Evolutionary conservation across 768 basidiomycete species (phyloP).

Genomic region (Chlorophyllum brunneum): DNA sequence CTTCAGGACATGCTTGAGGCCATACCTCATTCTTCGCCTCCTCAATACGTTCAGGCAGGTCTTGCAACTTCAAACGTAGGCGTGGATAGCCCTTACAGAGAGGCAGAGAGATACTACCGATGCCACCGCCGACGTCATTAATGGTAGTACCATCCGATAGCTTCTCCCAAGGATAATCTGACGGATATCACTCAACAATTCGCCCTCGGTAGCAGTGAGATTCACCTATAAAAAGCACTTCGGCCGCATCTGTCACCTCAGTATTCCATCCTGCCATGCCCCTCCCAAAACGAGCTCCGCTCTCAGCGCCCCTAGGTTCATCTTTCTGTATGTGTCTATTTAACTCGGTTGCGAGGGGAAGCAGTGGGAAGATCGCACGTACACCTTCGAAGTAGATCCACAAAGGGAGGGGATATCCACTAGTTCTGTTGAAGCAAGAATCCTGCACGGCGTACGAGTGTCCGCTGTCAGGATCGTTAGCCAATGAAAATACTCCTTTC

Average conservation of each 20-base stretch:
- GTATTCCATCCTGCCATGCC: conserved; percentile 31
- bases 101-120: conserved; percentile 26
- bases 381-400: too few relatives aligned
- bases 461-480: too few relatives aligned
- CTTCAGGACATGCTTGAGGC: conserved; percentile 27
- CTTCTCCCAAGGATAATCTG: conserved; percentile 25
- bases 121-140: conserved; percentile 33
- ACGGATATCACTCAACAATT: not conserved
- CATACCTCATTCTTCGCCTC: conserved; percentile 27
- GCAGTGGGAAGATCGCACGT: conserved; percentile 11
- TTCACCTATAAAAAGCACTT: conserved; percentile 9
- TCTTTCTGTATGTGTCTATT: not conserved
- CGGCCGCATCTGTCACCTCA: too few relatives aligned
- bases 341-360: too few relatives aligned
- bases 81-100: conserved; percentile 24
- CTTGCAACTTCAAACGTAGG: conserved; percentile 28
- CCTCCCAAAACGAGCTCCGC: conserved; percentile 23
- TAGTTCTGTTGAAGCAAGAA: too few relatives aligned
- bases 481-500: too few relatives aligned
- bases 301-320: not conserved
- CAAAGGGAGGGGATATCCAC: too few relatives aligned
- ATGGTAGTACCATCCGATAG: conserved; percentile 21
- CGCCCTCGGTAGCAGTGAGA: not conserved
- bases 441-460: too few relatives aligned
- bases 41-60: conserved; percentile 23